phyloP scores from a whole-genome alignment of 2,329 filamentous ascomycete species.

The Phyllosticta citrichinensis region DNA sequence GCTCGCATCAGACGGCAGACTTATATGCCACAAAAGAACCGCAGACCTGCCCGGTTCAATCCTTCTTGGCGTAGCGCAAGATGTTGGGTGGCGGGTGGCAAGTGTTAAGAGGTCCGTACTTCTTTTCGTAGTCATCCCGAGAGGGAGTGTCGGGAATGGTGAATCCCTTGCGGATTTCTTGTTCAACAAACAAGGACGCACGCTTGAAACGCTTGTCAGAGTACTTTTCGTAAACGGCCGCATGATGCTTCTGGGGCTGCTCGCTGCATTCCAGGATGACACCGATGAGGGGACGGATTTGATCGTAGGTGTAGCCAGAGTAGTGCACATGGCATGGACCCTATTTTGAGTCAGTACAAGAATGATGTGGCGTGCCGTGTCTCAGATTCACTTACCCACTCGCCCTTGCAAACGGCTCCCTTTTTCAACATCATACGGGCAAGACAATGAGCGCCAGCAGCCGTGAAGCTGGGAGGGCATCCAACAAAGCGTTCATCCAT shows the following conservation, averaged over 20 bases:
- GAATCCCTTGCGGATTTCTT: conserved; percentile 56
- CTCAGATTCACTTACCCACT: conserved; percentile 61
- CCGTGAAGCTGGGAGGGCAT: conserved; percentile 78
- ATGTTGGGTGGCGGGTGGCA: background rate
- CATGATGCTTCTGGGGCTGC: conserved; percentile 69
- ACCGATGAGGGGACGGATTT: conserved; percentile 66
- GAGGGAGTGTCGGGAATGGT: conserved; percentile 31
- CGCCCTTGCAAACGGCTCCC: conserved; percentile 40
- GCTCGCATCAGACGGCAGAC: background rate
- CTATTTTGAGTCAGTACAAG: conserved; percentile 40
- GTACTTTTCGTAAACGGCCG: conserved; percentile 87
- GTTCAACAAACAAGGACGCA: conserved; percentile 69
- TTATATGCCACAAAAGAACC: background rate
- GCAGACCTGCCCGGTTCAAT: background rate
- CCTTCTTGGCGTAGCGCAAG: background rate
- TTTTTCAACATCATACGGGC: conserved; percentile 82
- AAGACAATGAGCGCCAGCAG: conserved; percentile 86
- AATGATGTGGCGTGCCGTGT: background rate
- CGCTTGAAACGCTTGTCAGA: conserved; percentile 77
- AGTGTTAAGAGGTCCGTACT: background rate
- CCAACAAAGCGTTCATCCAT: conserved; percentile 98
- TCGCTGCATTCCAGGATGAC: conserved; percentile 85
- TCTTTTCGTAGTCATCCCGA: conserved; percentile 16
- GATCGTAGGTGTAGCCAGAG: conserved; percentile 81
- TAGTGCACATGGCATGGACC: conserved; percentile 79